Evolutionary conservation across 2,329 filamentous ascomycete genomes (phyloP).

Genomic region (Pseudohalonectria lignicola): DNA sequence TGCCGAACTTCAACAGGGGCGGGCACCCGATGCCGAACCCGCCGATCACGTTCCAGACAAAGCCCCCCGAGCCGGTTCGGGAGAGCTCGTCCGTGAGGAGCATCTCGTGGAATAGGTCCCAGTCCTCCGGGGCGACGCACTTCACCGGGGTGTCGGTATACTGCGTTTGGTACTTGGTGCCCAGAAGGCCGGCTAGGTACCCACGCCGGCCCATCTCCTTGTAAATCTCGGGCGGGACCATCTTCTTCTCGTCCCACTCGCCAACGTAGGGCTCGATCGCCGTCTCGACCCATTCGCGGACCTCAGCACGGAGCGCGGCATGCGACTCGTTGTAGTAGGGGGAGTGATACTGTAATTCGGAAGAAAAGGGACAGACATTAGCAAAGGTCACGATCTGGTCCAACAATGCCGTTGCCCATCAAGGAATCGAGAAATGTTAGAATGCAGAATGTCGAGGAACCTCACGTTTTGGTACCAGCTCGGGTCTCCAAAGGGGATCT

Average conservation of each 20-base stretch:
- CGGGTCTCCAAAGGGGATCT: conserved; percentile 87
- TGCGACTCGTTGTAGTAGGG: conserved; percentile 95
- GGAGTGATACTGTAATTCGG: conserved; percentile 68
- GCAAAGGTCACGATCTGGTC: too few relatives aligned
- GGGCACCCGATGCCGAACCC: conserved; percentile 95
- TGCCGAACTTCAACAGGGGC: conserved; percentile 84
- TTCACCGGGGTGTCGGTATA: conserved; percentile 62
- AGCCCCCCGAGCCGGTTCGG: conserved; percentile 76
- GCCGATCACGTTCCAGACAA: conserved; percentile 94
- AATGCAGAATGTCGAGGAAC: conserved; percentile 6
- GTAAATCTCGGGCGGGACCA: conserved; percentile 81
- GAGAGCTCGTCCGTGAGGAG: conserved; percentile 90
- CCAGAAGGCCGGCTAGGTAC: conserved; percentile 86
- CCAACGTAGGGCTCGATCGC: conserved; percentile 85
- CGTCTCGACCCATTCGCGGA: conserved; percentile 82
- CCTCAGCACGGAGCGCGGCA: conserved; percentile 78
- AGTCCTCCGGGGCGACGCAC: conserved; percentile 75
- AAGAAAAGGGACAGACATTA: not conserved
- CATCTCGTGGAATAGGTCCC: conserved; percentile 98
- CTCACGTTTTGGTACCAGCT: conserved; percentile 89
- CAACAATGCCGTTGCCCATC: too few relatives aligned
- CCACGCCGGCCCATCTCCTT: conserved; percentile 90
- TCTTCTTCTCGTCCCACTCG: conserved; percentile 95
- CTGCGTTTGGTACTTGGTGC: conserved; percentile 68
- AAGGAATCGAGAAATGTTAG: too few relatives aligned